Evolutionary conservation across 179 eudicot genomes (phyloP).

Genomic region (Vitellaria paradoxa): DNA sequence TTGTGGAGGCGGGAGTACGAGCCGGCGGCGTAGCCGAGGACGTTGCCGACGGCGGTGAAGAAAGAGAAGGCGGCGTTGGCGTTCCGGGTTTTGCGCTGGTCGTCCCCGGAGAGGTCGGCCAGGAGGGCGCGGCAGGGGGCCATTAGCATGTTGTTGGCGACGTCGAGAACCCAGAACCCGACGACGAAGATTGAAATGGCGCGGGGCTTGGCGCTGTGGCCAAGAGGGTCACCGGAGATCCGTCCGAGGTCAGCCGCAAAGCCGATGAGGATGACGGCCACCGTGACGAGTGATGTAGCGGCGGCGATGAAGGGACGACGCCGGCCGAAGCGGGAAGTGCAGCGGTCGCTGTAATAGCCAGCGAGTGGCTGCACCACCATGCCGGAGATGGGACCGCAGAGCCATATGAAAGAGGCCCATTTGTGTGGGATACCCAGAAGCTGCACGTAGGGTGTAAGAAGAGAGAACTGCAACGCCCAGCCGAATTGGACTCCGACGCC

Average conservation of each 20-base stretch:
- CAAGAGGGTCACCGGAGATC: conserved; percentile 43
- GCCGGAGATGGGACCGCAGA: conserved; percentile 36
- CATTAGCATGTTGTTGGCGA: conserved; percentile 66
- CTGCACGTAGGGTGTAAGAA: conserved; percentile 23
- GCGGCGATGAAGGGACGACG: conserved; percentile 28
- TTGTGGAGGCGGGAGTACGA: conserved; percentile 23
- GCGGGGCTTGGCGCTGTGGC: conserved; percentile 30
- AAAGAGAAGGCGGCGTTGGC: conserved; percentile 49
- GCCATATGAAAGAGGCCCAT: conserved; percentile 31
- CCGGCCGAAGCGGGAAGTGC: conserved; percentile 28
- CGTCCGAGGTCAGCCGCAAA: conserved; percentile 63
- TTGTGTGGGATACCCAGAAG: conserved; percentile 29
- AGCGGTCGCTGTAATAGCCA: conserved; percentile 29
- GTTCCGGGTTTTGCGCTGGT: conserved; percentile 36
- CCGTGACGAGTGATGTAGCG: conserved; percentile 32
- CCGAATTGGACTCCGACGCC: conserved; percentile 23
- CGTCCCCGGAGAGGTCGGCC: conserved; percentile 42
- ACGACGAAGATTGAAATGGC: conserved; percentile 65
- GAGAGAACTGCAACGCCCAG: conserved; percentile 23
- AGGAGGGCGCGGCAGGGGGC: conserved; percentile 70
- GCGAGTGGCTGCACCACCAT: conserved; percentile 33
- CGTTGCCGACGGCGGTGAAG: conserved; percentile 45
- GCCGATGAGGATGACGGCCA: conserved; percentile 54
- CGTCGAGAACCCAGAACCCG: conserved; percentile 79
- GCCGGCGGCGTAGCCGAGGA: conserved; percentile 72